Evolutionary conservation across 805 yeast genomes (phyloP).

Genomic region (Myxozyma kluyveri): DNA sequence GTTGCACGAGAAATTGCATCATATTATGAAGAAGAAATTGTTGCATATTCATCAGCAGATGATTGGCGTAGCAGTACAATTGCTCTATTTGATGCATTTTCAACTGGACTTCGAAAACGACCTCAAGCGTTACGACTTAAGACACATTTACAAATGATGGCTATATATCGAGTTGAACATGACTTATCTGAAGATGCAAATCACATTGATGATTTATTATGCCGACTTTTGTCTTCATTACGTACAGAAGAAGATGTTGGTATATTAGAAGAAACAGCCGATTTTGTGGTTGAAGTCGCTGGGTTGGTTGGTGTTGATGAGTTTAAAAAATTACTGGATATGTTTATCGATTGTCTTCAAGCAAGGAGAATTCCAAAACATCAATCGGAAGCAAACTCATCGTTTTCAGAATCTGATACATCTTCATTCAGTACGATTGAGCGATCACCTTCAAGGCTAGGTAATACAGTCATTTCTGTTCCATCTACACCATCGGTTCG

Average conservation of each 20-base stretch:
- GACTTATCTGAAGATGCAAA: slow-evolving; percentile 26
- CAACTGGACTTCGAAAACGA: slow-evolving; percentile 30
- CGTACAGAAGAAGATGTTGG: slow-evolving; percentile 36
- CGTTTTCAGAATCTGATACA: not conserved
- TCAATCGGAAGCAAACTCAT: not conserved
- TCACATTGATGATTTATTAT: slow-evolving; percentile 38
- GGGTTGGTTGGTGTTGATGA: slow-evolving; percentile 6
- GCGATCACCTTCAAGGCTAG: not conserved
- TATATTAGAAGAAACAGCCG: slow-evolving; percentile 38
- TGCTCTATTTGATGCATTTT: slow-evolving; percentile 48
- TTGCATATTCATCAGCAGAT: slow-evolving; percentile 53
- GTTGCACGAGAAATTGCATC: slow-evolving; percentile 47
- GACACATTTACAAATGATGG: slow-evolving; percentile 38
- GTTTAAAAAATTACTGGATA: slow-evolving; percentile 9
- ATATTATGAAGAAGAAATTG: slow-evolving; percentile 48
- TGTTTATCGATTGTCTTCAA: slow-evolving; percentile 11
- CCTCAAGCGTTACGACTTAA: slow-evolving; percentile 32
- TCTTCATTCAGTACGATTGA: not conserved
- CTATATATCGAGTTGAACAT: slow-evolving; percentile 41
- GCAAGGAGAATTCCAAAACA: not conserved
- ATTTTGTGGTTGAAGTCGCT: slow-evolving; percentile 34
- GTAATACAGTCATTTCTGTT: not conserved
- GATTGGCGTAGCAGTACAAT: slow-evolving; percentile 52
- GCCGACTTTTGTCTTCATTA: slow-evolving; percentile 37
- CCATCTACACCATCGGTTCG: not conserved